These are phyloP conservation scores for Zangia roseola DNA, from an alignment of 768 basidiomycete genomes.

Conservation along the genomic window DNA sequence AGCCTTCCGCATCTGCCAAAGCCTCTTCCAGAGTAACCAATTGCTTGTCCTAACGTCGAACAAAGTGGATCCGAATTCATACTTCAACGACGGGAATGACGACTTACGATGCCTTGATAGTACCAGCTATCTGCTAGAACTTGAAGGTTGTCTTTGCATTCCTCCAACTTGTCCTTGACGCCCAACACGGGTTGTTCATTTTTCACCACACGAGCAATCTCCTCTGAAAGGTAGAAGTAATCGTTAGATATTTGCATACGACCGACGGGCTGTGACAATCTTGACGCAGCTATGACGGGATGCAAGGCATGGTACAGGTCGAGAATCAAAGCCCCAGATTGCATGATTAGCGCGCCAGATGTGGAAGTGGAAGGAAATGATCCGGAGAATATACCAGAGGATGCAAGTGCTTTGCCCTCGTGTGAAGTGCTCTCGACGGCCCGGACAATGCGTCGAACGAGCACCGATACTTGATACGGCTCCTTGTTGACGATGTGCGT, in stretches of 20 bases:
- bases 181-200: constrained; percentile 28
- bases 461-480: constrained; percentile 57
- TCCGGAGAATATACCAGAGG: constrained; percentile 51
- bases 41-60: constrained; percentile 23
- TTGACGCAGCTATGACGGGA: constrained; percentile 55
- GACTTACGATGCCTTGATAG: constrained; percentile 65
- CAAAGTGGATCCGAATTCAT: neutral
- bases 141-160: constrained; percentile 50
- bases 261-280: constrained; percentile 49
- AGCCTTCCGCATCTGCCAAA: constrained; percentile 58
- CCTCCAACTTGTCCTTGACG: constrained; percentile 49
- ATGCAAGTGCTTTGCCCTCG: constrained; percentile 65
- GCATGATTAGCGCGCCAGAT: constrained; percentile 56
- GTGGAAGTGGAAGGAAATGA: constrained; percentile 28
- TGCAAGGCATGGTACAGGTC: constrained; percentile 81
- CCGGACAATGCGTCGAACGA: constrained; percentile 51
- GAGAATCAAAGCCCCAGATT: constrained; percentile 62
- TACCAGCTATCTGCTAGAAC: constrained; percentile 68
- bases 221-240: constrained; percentile 61
- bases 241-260: constrained; percentile 83
- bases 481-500: constrained; percentile 38
- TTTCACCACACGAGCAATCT: constrained; percentile 35
- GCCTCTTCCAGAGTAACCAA: constrained; percentile 36
- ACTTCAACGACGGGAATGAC: neutral
- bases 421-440: constrained; percentile 60